Conservation (phyloP, 768 basidiomycete genomes). For the Pleurotus salmoneostramineus region DNA sequence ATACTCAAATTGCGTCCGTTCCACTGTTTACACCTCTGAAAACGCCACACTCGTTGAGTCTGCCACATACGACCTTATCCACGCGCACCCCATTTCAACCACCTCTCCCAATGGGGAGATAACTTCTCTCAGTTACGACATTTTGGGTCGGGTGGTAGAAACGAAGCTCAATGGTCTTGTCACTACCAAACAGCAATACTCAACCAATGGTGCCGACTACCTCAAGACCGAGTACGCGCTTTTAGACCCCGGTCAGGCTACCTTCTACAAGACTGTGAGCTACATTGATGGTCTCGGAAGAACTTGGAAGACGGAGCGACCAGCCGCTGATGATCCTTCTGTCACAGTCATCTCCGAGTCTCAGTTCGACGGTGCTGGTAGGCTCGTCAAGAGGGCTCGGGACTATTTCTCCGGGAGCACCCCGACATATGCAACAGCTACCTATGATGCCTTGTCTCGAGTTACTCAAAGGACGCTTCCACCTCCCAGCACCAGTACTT, state of each 20-base stretch:
- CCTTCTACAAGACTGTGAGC: background rate
- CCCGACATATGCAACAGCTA: background rate
- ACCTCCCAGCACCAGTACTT: background rate
- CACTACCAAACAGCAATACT: background rate
- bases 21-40: background rate
- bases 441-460: background rate
- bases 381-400: background rate
- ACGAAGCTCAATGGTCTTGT: background rate
- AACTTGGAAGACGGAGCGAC: background rate
- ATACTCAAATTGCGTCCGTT: background rate
- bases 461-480: background rate
- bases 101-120: slow-evolving; percentile 3
- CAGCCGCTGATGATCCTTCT: background rate
- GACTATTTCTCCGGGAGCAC: background rate
- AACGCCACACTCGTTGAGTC: background rate
- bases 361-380: background rate
- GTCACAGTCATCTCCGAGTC: background rate
- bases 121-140: background rate
- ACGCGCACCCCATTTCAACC: background rate
- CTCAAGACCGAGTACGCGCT: background rate
- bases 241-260: background rate
- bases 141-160: background rate
- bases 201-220: background rate
- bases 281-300: background rate
- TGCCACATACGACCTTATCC: background rate